These are phyloP conservation scores for Thalassia testudinum DNA, from an alignment of 116 monocot genomes.

Conservation along the genomic window DNA sequence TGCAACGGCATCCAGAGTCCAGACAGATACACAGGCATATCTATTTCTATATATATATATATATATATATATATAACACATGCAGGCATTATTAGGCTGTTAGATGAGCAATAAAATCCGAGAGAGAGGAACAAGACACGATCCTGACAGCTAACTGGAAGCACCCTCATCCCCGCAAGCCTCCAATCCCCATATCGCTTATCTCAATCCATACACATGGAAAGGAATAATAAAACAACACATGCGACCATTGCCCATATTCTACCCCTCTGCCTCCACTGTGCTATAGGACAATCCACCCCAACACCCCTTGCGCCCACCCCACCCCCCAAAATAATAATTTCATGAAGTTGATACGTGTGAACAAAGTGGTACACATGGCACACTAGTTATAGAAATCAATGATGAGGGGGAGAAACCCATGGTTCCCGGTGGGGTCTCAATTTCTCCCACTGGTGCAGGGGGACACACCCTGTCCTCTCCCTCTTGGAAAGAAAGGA, in stretches of 20 bases:
- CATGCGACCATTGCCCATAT: neutral
- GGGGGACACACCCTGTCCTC: too few relatives aligned
- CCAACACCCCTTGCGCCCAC: neutral
- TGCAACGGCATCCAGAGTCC: too few relatives aligned
- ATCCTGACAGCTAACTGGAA: neutral
- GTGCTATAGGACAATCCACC: constrained; percentile 1
- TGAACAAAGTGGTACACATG: neutral
- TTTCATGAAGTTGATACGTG: neutral
- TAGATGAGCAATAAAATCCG: neutral
- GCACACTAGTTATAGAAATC: neutral
- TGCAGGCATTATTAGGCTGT: too few relatives aligned
- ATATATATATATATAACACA: too few relatives aligned
- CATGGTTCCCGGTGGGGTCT: too few relatives aligned
- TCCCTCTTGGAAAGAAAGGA: too few relatives aligned
- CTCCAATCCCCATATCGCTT: neutral
- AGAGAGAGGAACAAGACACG: neutral
- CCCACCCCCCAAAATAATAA: too few relatives aligned
- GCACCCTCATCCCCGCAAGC: neutral
- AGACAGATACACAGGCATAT: too few relatives aligned
- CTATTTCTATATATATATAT: too few relatives aligned
- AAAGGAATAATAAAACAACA: neutral
- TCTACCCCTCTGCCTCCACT: neutral
- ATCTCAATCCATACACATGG: neutral
- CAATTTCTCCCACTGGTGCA: too few relatives aligned
- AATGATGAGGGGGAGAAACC: neutral